These are phyloP conservation scores for Plantago coronopus DNA, from an alignment of 305 asterid genomes.

Conservation along the genomic window DNA sequence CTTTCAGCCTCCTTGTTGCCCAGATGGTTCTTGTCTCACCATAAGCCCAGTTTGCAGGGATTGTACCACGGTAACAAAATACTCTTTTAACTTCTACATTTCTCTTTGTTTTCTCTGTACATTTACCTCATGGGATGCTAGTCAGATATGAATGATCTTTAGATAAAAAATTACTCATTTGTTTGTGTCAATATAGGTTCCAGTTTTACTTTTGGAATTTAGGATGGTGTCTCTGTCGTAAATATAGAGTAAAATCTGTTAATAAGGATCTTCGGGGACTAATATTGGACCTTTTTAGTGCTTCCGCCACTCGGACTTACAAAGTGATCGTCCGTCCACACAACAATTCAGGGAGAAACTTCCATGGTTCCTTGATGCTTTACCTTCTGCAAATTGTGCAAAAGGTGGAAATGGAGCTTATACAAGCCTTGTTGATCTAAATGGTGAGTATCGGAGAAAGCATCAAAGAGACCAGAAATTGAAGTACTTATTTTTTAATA, in stretches of 20 bases:
- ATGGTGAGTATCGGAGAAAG: constrained; percentile 38
- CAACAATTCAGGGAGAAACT: constrained; percentile 80
- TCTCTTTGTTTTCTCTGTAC: not conserved
- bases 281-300: constrained; percentile 54
- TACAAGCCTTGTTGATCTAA: constrained; percentile 71
- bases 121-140: not conserved
- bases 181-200: not conserved
- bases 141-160: not conserved
- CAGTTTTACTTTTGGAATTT: not conserved
- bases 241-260: no score
- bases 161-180: not conserved
- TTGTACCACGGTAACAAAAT: constrained; percentile 84
- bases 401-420: constrained; percentile 98
- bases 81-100: constrained; percentile 11
- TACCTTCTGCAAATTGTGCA: constrained; percentile 95
- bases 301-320: constrained; percentile 82
- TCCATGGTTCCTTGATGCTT: constrained; percentile 92
- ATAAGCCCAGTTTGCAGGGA: constrained; percentile 67
- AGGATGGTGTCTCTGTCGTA: no score
- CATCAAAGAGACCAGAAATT: not conserved
- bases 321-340: constrained; percentile 82
- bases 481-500: not conserved
- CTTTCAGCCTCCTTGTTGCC: constrained; percentile 94
- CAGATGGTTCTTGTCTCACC: constrained; percentile 59
- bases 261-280: constrained; percentile 15